Conservation (phyloP, 768 basidiomycete genomes). For the Pleurotus tuber-regium region DNA sequence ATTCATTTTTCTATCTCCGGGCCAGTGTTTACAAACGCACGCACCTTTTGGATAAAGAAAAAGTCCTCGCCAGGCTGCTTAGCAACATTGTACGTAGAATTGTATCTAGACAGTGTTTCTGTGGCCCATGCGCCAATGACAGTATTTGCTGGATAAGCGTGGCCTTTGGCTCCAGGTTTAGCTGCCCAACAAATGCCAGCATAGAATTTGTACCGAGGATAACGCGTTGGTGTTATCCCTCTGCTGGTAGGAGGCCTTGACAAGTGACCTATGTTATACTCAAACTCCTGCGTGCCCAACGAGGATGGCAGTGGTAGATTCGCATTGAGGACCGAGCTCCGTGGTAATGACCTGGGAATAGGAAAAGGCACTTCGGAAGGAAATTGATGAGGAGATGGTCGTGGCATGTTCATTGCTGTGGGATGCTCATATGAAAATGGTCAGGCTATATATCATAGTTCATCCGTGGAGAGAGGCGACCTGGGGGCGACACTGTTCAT, state of each 20-base stretch:
- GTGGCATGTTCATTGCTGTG: no score
- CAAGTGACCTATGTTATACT: not conserved
- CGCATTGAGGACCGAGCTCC: not conserved
- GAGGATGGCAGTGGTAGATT: constrained; percentile 1
- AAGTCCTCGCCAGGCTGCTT: constrained; percentile 48
- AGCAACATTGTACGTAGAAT: constrained; percentile 32
- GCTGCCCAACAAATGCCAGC: constrained; percentile 77
- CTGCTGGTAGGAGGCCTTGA: not conserved
- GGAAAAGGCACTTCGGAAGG: not conserved
- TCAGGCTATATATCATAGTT: no score
- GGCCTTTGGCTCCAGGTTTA: constrained; percentile 52
- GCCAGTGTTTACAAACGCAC: constrained; percentile 19
- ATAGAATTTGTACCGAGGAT: constrained; percentile 57
- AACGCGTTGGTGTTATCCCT: constrained; percentile 3
- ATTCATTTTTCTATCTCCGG: constrained; percentile 4
- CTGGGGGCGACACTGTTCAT: no score
- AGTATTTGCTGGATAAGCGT: constrained; percentile 51
- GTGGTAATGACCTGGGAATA: constrained; percentile 3
- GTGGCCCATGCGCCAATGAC: constrained; percentile 71
- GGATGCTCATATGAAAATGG: constrained; percentile 7
- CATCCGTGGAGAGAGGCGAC: no score
- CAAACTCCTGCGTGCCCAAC: not conserved
- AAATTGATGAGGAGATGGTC: no score
- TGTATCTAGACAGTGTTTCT: constrained; percentile 37
- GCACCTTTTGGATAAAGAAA: constrained; percentile 63